phyloP scores from a whole-genome alignment of 768 basidiomycete species.

The Hirschioporus abietinus region DNA sequence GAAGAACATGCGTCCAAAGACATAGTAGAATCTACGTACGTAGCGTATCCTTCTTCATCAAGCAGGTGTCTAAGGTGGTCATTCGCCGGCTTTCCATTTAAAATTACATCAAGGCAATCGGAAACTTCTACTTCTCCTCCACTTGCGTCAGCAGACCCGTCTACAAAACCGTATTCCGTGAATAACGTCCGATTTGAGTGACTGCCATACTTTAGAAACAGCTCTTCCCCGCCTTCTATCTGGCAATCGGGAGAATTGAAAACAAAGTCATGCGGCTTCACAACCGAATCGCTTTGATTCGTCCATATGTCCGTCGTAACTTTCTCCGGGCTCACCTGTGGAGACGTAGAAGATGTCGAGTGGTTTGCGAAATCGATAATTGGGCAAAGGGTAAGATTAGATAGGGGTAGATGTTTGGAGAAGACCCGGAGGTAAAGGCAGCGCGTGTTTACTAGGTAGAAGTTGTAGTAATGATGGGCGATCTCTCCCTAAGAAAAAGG shows the following conservation, averaged over 20 bases:
- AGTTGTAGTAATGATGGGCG: constrained; percentile 11
- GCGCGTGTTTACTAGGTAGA: constrained; percentile 76
- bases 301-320: constrained; percentile 31
- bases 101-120: background rate
- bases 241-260: constrained; percentile 42
- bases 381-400: constrained; percentile 86
- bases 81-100: background rate
- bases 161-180: constrained; percentile 88
- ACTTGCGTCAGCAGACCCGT: constrained; percentile 15
- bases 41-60: background rate
- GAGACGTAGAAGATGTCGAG: constrained; percentile 30
- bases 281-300: constrained; percentile 13
- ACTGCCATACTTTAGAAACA: constrained; percentile 73
- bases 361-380: constrained; percentile 93
- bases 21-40: background rate
- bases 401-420: constrained; percentile 42
- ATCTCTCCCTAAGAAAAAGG: constrained; percentile 1
- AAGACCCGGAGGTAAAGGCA: constrained; percentile 71
- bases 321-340: constrained; percentile 39
- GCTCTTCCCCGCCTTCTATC: constrained; percentile 52
- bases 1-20: background rate
- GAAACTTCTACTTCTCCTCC: constrained; percentile 4
- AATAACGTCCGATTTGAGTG: constrained; percentile 77
- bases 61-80: background rate
- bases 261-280: constrained; percentile 34